phyloP scores from a whole-genome alignment of 2,329 filamentous ascomycete genomes.

The Peltaster fructicola region DNA sequence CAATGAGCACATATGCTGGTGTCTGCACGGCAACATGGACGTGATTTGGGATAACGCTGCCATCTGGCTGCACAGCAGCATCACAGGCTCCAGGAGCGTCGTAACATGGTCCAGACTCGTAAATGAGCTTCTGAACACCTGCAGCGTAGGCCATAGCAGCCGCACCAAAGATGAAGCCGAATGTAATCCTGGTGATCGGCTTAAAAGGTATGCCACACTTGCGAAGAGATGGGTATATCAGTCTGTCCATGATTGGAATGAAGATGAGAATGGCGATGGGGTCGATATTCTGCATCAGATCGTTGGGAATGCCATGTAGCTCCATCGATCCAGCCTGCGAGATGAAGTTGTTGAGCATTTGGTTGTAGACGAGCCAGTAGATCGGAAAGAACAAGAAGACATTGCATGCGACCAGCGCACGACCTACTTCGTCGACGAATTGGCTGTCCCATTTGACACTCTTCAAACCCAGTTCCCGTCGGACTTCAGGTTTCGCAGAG shows the following conservation, averaged over 20 bases:
- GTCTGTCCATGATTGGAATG: constrained; percentile 27
- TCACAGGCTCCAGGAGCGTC: constrained; percentile 23
- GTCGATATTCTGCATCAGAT: constrained; percentile 31
- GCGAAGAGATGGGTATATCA: constrained; percentile 30
- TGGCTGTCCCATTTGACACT: constrained; percentile 46
- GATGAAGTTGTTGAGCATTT: constrained; percentile 28
- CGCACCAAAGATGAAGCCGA: constrained; percentile 35
- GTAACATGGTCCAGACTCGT: constrained; percentile 35
- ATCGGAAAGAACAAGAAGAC: constrained; percentile 40
- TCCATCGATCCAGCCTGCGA: constrained; percentile 31
- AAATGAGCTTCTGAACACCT: constrained; percentile 39
- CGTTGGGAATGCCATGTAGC: constrained; percentile 29
- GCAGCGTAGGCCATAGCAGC: constrained; percentile 38
- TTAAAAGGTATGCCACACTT: constrained; percentile 22
- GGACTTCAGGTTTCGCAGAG: constrained; percentile 49
- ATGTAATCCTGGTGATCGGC: constrained; percentile 36
- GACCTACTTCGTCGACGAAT: constrained; percentile 56
- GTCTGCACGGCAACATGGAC: constrained; percentile 29
- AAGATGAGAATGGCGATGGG: constrained; percentile 29
- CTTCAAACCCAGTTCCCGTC: constrained; percentile 32
- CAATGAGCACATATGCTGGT: constrained; percentile 29
- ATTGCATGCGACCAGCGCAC: constrained; percentile 47
- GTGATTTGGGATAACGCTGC: constrained; percentile 19
- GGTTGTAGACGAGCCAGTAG: constrained; percentile 27
- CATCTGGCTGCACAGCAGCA: constrained; percentile 17